Percentiles rank a stretch among this genome's conserved stretches.
phyloP scores from a whole-genome alignment of 1,139 yeast genomes.

The Yamadazyma atlantica region DNA sequence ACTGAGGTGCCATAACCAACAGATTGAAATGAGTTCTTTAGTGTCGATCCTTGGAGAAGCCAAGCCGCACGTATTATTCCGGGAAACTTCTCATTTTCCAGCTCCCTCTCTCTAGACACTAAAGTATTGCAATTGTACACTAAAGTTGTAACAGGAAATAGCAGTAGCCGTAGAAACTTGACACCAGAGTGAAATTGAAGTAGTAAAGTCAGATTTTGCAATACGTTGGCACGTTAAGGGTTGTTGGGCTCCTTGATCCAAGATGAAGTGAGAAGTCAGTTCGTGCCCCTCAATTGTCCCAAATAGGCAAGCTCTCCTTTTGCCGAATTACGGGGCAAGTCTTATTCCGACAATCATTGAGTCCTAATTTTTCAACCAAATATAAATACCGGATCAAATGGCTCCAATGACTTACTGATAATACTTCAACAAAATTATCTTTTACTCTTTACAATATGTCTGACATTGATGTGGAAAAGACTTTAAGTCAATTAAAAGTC shows the following conservation, averaged over 20 bases:
- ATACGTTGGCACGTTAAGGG: neutral
- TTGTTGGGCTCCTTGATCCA: neutral
- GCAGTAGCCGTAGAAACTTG: no score
- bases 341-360: conserved; percentile 3
- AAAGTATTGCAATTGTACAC: no score
- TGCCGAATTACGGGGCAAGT: conserved; percentile 1
- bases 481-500: conserved; percentile 40
- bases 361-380: neutral
- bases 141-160: no score
- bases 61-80: no score
- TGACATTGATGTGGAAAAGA: conserved; percentile 39
- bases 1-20: no score
- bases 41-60: no score
- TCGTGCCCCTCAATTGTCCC: neutral
- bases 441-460: conserved; percentile 1
- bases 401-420: no score
- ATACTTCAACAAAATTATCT: no score
- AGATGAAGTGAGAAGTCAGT: neutral
- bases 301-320: conserved; percentile 2
- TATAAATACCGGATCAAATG: neutral
- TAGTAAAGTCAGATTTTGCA: neutral
- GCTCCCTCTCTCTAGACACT: no score
- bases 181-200: no score
- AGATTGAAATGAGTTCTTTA: no score
- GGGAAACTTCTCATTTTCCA: no score